Percentiles rank a stretch among this genome's conserved stretches.
phyloP scores from a whole-genome alignment of 306 rosid species.

The Lotus japonicus region DNA sequence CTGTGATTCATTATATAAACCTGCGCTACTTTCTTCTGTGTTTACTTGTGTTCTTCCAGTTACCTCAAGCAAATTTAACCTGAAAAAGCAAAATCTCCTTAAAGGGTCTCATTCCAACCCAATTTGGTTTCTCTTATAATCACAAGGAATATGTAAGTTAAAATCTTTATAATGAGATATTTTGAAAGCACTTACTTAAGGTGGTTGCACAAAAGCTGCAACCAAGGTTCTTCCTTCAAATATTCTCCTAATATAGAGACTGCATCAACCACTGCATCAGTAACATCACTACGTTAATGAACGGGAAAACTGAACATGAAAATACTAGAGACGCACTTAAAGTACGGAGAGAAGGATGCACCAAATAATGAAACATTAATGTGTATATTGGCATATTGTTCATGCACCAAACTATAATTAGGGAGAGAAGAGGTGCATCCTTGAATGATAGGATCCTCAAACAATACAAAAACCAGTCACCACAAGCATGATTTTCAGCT shows the following conservation, averaged over 20 bases:
- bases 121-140: neutral
- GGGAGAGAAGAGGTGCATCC: neutral
- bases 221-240: conserved; percentile 78
- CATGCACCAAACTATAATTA: neutral
- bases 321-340: neutral
- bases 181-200: conserved; percentile 49
- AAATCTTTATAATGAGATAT: conserved; percentile 12
- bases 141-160: neutral
- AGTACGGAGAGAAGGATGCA: neutral
- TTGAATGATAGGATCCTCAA: neutral
- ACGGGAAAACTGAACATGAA: neutral
- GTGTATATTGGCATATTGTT: neutral
- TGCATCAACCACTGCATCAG: conserved; percentile 73
- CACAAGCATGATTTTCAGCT: neutral
- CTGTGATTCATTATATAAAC: conserved; percentile 31
- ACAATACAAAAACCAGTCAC: neutral
- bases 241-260: conserved; percentile 87
- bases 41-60: conserved; percentile 44
- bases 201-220: conserved; percentile 61
- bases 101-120: conserved; percentile 4
- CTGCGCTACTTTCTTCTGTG: conserved; percentile 29
- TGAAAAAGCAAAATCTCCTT: conserved; percentile 29
- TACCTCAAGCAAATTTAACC: conserved; percentile 63
- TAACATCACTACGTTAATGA: conserved; percentile 22
- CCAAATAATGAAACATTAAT: neutral